These are phyloP conservation scores for Psilocybe sp. DNA, from an alignment of 768 basidiomycete genomes.

Conservation along the genomic window DNA sequence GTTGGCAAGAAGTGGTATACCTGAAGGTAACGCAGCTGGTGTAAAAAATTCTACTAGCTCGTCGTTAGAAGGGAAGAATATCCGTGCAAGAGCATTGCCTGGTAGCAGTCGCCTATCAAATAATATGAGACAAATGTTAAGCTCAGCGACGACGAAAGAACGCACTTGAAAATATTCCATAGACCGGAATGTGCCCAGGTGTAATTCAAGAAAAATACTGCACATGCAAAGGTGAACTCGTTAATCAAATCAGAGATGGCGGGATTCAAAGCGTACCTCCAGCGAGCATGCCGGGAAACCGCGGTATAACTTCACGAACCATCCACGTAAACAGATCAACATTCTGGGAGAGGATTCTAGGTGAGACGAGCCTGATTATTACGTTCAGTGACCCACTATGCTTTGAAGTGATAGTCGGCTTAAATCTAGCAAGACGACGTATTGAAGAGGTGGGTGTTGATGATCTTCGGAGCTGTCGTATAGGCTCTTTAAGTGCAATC, in stretches of 20 bases:
- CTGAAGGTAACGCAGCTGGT: slow-evolving; percentile 52
- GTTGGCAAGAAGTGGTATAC: slow-evolving; percentile 28
- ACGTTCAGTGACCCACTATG: slow-evolving; percentile 40
- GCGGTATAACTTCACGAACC: slow-evolving; percentile 61
- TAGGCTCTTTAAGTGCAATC: slow-evolving; percentile 51
- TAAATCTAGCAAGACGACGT: slow-evolving; percentile 66
- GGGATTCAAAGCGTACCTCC: slow-evolving; percentile 45
- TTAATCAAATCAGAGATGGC: not conserved
- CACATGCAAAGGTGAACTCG: slow-evolving; percentile 8
- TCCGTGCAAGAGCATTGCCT: slow-evolving; percentile 51
- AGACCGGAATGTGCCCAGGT: slow-evolving; percentile 70
- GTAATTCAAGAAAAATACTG: slow-evolving; percentile 72
- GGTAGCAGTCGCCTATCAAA: slow-evolving; percentile 59
- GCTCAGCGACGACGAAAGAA: slow-evolving; percentile 13
- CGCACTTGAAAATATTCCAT: slow-evolving; percentile 66
- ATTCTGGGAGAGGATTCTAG: slow-evolving; percentile 34
- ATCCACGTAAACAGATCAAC: slow-evolving; percentile 64
- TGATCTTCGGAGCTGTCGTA: slow-evolving; percentile 30
- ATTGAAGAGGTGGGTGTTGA: slow-evolving; percentile 54
- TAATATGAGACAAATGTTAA: not conserved
- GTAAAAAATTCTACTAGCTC: slow-evolving; percentile 58
- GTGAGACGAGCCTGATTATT: not conserved
- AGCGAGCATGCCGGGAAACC: slow-evolving; percentile 74
- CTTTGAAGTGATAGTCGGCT: slow-evolving; percentile 51
- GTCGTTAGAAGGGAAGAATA: slow-evolving; percentile 61